phyloP scores from a whole-genome alignment of 2,329 filamentous ascomycete genomes.

The Alternaria brassicicola region DNA sequence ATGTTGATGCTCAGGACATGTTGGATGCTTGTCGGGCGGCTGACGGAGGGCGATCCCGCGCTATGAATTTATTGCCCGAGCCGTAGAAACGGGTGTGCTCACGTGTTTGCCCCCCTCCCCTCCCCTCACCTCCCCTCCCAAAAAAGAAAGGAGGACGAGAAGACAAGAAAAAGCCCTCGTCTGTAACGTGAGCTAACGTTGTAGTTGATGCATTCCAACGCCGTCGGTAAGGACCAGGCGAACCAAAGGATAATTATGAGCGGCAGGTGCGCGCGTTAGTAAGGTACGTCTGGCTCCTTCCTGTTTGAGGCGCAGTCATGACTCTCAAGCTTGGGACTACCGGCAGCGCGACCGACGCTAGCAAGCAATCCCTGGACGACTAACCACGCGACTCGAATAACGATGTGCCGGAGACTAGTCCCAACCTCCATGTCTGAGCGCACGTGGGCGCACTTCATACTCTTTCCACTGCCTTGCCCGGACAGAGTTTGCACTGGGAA shows the following conservation, averaged over 20 bases:
- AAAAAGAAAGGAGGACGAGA: neutral
- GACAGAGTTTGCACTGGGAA: neutral
- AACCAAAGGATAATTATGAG: neutral
- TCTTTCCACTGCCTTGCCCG: neutral
- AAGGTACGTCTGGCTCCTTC: neutral
- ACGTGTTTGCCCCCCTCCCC: neutral
- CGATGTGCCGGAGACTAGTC: neutral
- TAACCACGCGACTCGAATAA: neutral
- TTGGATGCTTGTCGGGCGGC: conserved; percentile 6
- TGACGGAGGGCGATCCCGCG: neutral
- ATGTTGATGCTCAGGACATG: conserved; percentile 2
- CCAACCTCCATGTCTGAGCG: conserved; percentile 1
- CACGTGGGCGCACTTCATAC: conserved; percentile 1
- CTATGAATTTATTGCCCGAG: conserved; percentile 7
- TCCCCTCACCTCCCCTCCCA: no score
- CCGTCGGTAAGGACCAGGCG: neutral
- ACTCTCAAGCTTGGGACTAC: conserved; percentile 7
- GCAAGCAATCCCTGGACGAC: neutral
- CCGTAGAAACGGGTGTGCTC: neutral
- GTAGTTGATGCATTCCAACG: neutral
- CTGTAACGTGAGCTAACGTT: no score
- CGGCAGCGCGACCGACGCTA: neutral
- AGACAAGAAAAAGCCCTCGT: no score
- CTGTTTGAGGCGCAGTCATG: neutral
- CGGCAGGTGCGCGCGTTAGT: neutral